phyloP scores from a whole-genome alignment of 2,329 filamentous ascomycete species.

The Nemania diffusa region DNA sequence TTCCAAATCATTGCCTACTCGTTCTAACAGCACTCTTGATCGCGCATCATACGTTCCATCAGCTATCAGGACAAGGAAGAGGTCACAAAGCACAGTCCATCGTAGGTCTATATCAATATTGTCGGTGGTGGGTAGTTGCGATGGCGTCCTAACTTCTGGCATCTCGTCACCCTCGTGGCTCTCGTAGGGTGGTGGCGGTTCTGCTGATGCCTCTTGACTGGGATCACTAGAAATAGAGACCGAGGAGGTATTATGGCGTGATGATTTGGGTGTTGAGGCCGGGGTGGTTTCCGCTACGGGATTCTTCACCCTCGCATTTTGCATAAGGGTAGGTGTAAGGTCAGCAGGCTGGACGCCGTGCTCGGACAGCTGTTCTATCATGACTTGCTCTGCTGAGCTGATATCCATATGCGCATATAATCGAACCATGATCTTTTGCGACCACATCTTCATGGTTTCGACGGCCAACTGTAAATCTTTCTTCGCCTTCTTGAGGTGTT shows the following conservation, averaged over 20 bases:
- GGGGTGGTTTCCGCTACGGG: slow-evolving; percentile 70
- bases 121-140: slow-evolving; percentile 80
- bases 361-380: slow-evolving; percentile 96
- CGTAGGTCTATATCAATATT: slow-evolving; percentile 95
- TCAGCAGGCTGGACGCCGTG: slow-evolving; percentile 90
- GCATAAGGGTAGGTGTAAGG: slow-evolving; percentile 86
- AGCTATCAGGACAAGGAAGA: slow-evolving; percentile 96
- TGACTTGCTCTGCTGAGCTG: slow-evolving; percentile 87
- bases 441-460: slow-evolving; percentile 93
- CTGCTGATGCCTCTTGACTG: slow-evolving; percentile 59
- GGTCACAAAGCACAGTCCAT: slow-evolving; percentile 95
- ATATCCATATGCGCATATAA: slow-evolving; percentile 98
- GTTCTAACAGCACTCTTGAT: slow-evolving; percentile 84
- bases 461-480: slow-evolving; percentile 75
- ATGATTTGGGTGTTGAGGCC: slow-evolving; percentile 40
- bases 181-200: slow-evolving; percentile 68
- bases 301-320: slow-evolving; percentile 92
- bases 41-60: slow-evolving; percentile 93
- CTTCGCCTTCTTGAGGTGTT: slow-evolving; percentile 71
- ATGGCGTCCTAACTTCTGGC: slow-evolving; percentile 82
- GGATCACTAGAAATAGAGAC: slow-evolving; percentile 45
- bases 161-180: slow-evolving; percentile 75
- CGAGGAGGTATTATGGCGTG: slow-evolving; percentile 44
- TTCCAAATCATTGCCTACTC: slow-evolving; percentile 81
- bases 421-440: slow-evolving; percentile 97